Percentiles rank a stretch among this genome's conserved stretches.
Evolutionary conservation across 306 rosid genomes (phyloP).

Genomic region (Fragaria iinumae): DNA sequence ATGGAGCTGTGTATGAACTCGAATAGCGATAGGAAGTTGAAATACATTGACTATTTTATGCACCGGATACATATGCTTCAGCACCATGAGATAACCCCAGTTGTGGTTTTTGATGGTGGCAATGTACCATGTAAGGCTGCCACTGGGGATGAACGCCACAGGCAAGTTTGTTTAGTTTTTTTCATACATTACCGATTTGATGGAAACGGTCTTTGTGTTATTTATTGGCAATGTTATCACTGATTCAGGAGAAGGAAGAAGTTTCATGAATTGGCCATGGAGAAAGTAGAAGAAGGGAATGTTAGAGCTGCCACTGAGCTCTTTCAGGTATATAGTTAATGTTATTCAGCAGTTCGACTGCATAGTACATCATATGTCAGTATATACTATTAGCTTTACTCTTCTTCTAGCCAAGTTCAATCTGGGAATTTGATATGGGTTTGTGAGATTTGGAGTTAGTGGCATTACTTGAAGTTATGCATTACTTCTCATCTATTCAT

Average conservation of each 20-base stretch:
- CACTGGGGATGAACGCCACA: slow-evolving; percentile 48
- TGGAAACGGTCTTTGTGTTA: not conserved
- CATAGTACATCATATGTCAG: not conserved
- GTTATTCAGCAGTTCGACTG: too few relatives aligned
- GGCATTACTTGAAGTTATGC: not conserved
- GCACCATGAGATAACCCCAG: slow-evolving; percentile 45
- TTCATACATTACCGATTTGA: not conserved
- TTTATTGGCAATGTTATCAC: not conserved
- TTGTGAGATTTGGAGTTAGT: not conserved
- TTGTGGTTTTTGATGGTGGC: slow-evolving; percentile 61
- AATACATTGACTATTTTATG: slow-evolving; percentile 82
- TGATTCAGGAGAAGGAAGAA: slow-evolving; percentile 54
- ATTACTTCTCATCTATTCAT: not conserved
- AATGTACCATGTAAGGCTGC: slow-evolving; percentile 45
- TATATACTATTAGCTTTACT: not conserved
- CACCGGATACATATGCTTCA: slow-evolving; percentile 54
- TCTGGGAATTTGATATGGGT: not conserved
- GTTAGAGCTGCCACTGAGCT: slow-evolving; percentile 71
- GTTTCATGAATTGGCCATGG: slow-evolving; percentile 71
- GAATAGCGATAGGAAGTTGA: slow-evolving; percentile 53
- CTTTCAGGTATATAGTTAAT: slow-evolving; percentile 55
- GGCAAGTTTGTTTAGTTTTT: slow-evolving; percentile 17
- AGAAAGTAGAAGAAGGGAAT: slow-evolving; percentile 72
- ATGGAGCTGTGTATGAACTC: slow-evolving; percentile 84
- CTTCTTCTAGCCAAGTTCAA: not conserved